Conservation (phyloP, 2,329 filamentous ascomycete genomes). For the Teratosphaeria destructans region DNA sequence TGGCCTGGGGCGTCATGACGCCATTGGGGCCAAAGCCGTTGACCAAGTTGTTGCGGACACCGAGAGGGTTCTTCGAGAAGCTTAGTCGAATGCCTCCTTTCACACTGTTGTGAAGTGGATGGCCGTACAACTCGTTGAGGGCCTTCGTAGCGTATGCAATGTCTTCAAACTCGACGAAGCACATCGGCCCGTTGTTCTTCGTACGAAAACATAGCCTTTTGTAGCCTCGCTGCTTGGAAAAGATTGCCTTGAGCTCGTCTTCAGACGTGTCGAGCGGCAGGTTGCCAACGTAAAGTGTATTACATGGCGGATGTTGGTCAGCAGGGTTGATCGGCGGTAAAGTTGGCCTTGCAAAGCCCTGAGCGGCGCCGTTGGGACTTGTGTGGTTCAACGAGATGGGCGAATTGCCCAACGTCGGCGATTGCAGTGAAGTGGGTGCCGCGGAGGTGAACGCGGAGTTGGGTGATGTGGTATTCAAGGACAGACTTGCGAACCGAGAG, state of each 20-base stretch:
- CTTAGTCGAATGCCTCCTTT: constrained; percentile 92
- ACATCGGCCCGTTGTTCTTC: constrained; percentile 95
- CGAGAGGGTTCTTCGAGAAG: constrained; percentile 94
- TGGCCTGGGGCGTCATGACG: constrained; percentile 39
- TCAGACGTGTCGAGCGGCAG: constrained; percentile 85
- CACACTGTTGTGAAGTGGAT: constrained; percentile 76
- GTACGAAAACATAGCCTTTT: constrained; percentile 91
- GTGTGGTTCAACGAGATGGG: constrained; percentile 39
- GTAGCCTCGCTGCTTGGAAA: constrained; percentile 87
- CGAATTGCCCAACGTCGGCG: constrained; percentile 32
- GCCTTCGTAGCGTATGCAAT: constrained; percentile 85
- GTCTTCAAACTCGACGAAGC: constrained; percentile 97
- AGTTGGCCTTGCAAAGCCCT: constrained; percentile 52
- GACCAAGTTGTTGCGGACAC: constrained; percentile 70
- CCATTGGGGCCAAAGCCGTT: constrained; percentile 42
- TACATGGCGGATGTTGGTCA: constrained; percentile 94
- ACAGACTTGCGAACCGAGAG: constrained; percentile 57
- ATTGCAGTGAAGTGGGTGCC: constrained; percentile 38
- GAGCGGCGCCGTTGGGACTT: constrained; percentile 42
- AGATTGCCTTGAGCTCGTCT: constrained; percentile 88
- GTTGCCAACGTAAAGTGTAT: constrained; percentile 97
- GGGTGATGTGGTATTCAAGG: constrained; percentile 57
- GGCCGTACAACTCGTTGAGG: constrained; percentile 79
- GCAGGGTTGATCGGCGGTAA: constrained; percentile 86
- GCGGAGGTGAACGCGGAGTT: constrained; percentile 44